A percentile compares a stretch with the other conserved stretches of the same genome.
These are phyloP conservation scores for Beta macrorhiza DNA, from an alignment of 179 eudicot genomes.

Conservation along the genomic window DNA sequence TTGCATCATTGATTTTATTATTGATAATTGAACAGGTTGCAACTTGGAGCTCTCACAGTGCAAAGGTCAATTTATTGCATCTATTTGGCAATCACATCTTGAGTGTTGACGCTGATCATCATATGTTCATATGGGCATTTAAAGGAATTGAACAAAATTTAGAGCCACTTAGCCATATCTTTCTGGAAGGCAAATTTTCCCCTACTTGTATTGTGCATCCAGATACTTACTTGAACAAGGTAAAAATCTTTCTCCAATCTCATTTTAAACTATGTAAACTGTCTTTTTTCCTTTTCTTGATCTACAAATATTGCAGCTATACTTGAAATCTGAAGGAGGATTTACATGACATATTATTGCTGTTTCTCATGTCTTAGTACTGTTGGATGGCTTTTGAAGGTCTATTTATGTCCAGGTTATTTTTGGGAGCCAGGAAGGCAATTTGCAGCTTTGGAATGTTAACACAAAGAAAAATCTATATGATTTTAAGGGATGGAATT, in stretches of 20 bases:
- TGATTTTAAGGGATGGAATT: conserved; percentile 84
- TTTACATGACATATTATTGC: neutral
- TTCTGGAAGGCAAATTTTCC: conserved; percentile 52
- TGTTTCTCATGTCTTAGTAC: neutral
- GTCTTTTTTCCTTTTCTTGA: neutral
- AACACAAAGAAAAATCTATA: conserved; percentile 74
- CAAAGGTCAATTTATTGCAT: conserved; percentile 67
- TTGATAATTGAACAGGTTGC: conserved; percentile 56
- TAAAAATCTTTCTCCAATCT: conserved; percentile 15
- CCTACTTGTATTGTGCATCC: conserved; percentile 94
- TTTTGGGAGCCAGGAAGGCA: conserved; percentile 83
- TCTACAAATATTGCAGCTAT: neutral
- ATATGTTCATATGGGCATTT: conserved; percentile 82
- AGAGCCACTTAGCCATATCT: conserved; percentile 68
- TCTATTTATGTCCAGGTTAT: conserved; percentile 53
- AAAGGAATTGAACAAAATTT: conserved; percentile 68
- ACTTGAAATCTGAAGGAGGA: neutral
- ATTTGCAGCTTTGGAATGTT: conserved; percentile 89
- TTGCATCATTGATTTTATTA: neutral
- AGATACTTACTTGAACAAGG: conserved; percentile 96
- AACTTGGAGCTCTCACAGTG: conserved; percentile 75
- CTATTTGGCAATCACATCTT: conserved; percentile 88
- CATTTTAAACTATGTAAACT: neutral
- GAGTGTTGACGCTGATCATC: conserved; percentile 80
- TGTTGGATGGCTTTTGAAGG: conserved; percentile 17